Conservation (phyloP, 2,329 filamentous ascomycete species). For the Hirsutella rhossiliensis region DNA sequence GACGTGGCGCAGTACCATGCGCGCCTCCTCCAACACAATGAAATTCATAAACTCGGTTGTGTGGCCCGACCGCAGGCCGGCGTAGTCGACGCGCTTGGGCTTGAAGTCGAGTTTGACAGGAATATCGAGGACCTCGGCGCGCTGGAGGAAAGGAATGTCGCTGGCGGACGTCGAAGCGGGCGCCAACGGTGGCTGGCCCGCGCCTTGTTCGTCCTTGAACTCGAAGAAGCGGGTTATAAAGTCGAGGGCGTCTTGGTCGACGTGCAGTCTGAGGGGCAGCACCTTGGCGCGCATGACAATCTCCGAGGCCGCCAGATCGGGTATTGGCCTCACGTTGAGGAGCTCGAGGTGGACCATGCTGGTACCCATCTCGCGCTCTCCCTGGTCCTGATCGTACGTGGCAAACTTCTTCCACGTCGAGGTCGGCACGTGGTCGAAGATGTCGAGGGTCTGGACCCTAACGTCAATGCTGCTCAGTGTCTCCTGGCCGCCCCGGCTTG, state of each 20-base stretch:
- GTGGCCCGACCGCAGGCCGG: slow-evolving; percentile 78
- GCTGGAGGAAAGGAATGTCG: slow-evolving; percentile 77
- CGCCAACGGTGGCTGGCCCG: slow-evolving; percentile 33
- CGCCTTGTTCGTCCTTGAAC: slow-evolving; percentile 70
- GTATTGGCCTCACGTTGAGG: slow-evolving; percentile 75
- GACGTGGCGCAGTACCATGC: slow-evolving; percentile 74
- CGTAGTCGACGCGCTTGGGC: slow-evolving; percentile 95
- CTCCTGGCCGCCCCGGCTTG: slow-evolving; percentile 40
- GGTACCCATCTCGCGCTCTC: slow-evolving; percentile 73
- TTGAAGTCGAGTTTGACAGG: slow-evolving; percentile 88
- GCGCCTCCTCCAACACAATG: slow-evolving; percentile 76
- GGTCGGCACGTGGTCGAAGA: slow-evolving; percentile 87
- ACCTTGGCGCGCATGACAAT: slow-evolving; percentile 71
- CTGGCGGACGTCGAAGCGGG: slow-evolving; percentile 26
- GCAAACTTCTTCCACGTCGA: slow-evolving; percentile 98
- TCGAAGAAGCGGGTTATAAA: slow-evolving; percentile 97
- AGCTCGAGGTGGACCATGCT: slow-evolving; percentile 88
- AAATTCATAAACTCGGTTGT: slow-evolving; percentile 99
- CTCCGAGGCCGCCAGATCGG: slow-evolving; percentile 76
- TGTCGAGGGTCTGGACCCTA: slow-evolving; percentile 69
- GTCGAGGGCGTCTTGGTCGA: slow-evolving; percentile 94
- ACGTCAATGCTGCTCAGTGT: slow-evolving; percentile 82
- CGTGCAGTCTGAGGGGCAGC: slow-evolving; percentile 78
- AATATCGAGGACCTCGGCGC: slow-evolving; percentile 76
- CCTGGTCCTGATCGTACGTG: slow-evolving; percentile 80